Percentiles rank a stretch among this genome's conserved stretches.
phyloP scores from a whole-genome alignment of 768 basidiomycete genomes.

The Lepiota brunneoincarnata region DNA sequence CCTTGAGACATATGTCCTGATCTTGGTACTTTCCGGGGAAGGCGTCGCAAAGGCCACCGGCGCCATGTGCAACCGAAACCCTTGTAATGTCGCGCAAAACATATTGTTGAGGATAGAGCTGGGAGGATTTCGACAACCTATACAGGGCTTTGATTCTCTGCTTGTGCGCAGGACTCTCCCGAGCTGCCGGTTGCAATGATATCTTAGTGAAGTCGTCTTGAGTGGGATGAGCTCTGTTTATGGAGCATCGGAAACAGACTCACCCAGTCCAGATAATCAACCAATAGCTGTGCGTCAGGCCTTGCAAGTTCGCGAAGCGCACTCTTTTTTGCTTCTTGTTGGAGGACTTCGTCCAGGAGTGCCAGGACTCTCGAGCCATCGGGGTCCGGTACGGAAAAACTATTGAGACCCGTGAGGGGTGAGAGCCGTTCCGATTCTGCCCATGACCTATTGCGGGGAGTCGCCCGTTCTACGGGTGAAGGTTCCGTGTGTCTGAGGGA shows the following conservation, averaged over 20 bases:
- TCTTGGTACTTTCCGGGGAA: neutral
- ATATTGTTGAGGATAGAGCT: neutral
- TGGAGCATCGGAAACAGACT: neutral
- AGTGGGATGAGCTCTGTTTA: neutral
- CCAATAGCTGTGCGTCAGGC: neutral
- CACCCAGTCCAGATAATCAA: neutral
- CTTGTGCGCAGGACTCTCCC: no score
- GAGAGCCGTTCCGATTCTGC: no score
- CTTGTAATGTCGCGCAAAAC: neutral
- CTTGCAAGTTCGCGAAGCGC: no score
- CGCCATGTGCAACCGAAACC: neutral
- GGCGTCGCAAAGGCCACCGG: neutral
- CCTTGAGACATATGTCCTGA: conserved; percentile 1
- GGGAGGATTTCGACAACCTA: neutral
- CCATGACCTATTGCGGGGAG: conserved; percentile 13
- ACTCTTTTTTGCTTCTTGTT: no score
- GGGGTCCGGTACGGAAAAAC: no score
- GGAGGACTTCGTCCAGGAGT: no score
- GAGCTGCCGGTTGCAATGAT: neutral
- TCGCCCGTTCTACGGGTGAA: conserved; percentile 42
- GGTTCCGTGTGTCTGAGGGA: conserved; percentile 53
- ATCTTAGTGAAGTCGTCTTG: neutral
- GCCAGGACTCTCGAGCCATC: no score
- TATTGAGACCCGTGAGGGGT: no score
- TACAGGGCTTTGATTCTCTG: neutral